Evolutionary conservation across 345 rosid species (phyloP).

Genomic region (Eucalyptus viminalis): DNA sequence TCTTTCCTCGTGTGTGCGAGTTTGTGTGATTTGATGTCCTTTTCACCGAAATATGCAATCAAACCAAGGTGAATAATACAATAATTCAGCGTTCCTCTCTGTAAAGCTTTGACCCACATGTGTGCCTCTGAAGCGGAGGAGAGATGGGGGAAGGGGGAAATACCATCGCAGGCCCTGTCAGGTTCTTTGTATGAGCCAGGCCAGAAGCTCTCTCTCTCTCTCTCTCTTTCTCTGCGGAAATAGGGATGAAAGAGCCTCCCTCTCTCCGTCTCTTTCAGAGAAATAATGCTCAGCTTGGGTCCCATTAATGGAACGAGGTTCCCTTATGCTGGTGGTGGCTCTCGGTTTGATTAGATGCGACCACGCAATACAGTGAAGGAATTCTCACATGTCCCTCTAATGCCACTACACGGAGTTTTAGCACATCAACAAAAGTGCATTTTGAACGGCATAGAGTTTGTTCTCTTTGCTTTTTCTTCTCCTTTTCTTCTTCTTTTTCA

Average conservation of each 20-base stretch:
- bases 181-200: background rate
- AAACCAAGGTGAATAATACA: background rate
- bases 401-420: background rate
- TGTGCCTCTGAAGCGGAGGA: background rate
- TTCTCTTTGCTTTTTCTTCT: background rate
- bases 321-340: background rate
- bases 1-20: background rate
- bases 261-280: background rate
- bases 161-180: background rate
- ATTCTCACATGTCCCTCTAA: background rate
- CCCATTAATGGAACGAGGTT: background rate
- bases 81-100: background rate
- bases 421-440: background rate
- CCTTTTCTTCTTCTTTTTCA: no score
- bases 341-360: background rate
- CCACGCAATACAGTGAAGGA: background rate
- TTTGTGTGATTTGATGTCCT: constrained; percentile 1
- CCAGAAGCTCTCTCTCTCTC: background rate
- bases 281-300: background rate
- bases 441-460: background rate
- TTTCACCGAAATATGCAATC: constrained; percentile 18
- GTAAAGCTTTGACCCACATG: constrained; percentile 6
- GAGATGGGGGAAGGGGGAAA: background rate
- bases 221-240: background rate
- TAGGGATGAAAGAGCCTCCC: background rate